Conservation (phyloP, 306 rosid species). For the Rosa chinensis region DNA sequence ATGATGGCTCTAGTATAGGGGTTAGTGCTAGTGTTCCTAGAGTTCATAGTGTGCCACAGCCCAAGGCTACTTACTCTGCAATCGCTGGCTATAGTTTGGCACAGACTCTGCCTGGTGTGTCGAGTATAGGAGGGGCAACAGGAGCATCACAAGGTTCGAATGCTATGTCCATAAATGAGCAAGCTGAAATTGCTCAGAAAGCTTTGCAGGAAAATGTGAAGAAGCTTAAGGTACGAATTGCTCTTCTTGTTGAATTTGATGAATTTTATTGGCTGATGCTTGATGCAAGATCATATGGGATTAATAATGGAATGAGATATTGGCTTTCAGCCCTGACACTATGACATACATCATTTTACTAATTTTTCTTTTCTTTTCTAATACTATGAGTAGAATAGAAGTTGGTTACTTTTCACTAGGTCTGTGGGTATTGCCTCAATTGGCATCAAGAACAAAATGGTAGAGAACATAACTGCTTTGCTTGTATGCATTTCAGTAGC, state of each 20-base stretch:
- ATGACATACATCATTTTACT: not conserved
- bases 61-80: conserved; percentile 42
- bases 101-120: conserved; percentile 35
- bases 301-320: not conserved
- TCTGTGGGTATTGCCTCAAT: not conserved
- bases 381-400: not conserved
- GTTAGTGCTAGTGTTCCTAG: conserved; percentile 48
- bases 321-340: not conserved
- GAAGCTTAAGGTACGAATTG: conserved; percentile 70
- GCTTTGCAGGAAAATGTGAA: conserved; percentile 65
- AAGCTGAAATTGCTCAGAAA: conserved; percentile 61
- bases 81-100: conserved; percentile 39
- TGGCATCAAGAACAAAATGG: not conserved
- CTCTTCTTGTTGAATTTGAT: not conserved
- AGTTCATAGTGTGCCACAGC: conserved; percentile 53
- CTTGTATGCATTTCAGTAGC: not conserved
- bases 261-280: not conserved
- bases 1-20: conserved; percentile 62
- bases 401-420: not conserved
- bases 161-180: conserved; percentile 60
- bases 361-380: not conserved
- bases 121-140: conserved; percentile 63
- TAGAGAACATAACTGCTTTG: not conserved
- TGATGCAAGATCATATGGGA: not conserved
- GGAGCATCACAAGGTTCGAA: conserved; percentile 48